Base-by-base conservation (phyloP, 1,139 yeast genomes). In the Debaryomycetaceae sp. region DNA sequence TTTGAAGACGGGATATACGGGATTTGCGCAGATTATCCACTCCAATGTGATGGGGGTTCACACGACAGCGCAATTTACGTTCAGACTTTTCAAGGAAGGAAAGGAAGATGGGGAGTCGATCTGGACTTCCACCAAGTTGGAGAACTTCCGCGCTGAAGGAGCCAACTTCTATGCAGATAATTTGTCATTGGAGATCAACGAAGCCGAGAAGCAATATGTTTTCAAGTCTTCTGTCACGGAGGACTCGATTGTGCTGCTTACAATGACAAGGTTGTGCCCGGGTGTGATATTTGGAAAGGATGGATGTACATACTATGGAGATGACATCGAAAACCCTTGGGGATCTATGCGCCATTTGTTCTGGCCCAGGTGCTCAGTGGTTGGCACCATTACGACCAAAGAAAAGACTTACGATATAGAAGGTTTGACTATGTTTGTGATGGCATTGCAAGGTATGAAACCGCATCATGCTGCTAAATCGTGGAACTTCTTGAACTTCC, bases 361-460 rank as follows among this genome's bases (percentile, higher is more conserved):
- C 67, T 92, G 98, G 98, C 98, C 98, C 46, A 78, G 98, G 57
- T 83, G 91, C 61, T 48, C 64, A 13, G 84, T 81, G 35, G 56
- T 56, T 17, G 98, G 98, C 52, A 70, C 78, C 24, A 66, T 92
- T 45, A 65, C 61, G 45, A 61, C 65, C 36, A 57, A 58, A 29
- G 39, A 49, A 16, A 51, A 53, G 41, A 45, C 49, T 42, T 44
- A 56, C 41, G 64, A 64, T 17, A 61, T 79, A 40, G 70, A 76
- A 30, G 88, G 87, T 34, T 68, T 56, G 41, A 80, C 88, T 41
- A 85, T 91, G 95, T 89, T 83, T 60, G 96, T 92, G 37, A 85
- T 87, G 95, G 98, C 98, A n/a, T 68, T 89, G 52, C 98, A 92
- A 70, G 98, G 98, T 46, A 91, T 92, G 98, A 92, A 92, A 65